Evolutionary conservation across 305 asterid species (phyloP).

Genomic region (Ruellia speciosa): DNA sequence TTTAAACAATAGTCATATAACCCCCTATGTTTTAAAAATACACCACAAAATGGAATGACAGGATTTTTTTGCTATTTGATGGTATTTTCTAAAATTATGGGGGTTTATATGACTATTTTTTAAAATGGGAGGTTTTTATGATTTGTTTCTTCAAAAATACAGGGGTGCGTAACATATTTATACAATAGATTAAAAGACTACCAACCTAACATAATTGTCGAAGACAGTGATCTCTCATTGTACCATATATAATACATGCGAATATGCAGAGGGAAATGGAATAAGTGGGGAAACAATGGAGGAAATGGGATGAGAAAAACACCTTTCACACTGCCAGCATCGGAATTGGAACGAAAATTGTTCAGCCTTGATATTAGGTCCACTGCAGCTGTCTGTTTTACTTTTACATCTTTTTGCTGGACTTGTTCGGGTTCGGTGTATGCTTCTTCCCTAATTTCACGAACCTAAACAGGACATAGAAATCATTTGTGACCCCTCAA

Average conservation of each 20-base stretch:
- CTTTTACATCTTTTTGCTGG: conserved; percentile 58
- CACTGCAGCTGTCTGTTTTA: conserved; percentile 66
- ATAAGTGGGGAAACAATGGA: not conserved
- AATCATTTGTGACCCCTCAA: not conserved
- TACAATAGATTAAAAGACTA: too few species aligned
- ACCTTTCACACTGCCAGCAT: conserved; percentile 73
- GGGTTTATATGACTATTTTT: too few species aligned
- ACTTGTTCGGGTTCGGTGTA: conserved; percentile 38
- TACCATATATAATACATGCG: not conserved
- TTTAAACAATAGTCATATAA: too few species aligned
- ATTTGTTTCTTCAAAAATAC: too few species aligned
- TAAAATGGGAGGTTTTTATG: too few species aligned
- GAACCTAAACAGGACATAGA: conserved; percentile 39
- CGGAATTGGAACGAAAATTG: conserved; percentile 68
- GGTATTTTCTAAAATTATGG: too few species aligned
- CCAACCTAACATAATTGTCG: too few species aligned
- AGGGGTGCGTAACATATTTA: too few species aligned
- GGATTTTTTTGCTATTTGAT: too few species aligned
- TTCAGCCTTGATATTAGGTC: conserved; percentile 72
- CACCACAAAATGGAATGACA: too few species aligned
- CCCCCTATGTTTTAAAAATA: too few species aligned
- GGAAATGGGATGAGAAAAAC: conserved; percentile 7
- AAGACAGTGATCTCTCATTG: too few species aligned
- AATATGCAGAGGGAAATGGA: not conserved
- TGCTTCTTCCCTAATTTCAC: conserved; percentile 53